These are phyloP conservation scores for Kurtzmaniella cleridarum DNA, from an alignment of 805 yeast genomes.

Conservation along the genomic window DNA sequence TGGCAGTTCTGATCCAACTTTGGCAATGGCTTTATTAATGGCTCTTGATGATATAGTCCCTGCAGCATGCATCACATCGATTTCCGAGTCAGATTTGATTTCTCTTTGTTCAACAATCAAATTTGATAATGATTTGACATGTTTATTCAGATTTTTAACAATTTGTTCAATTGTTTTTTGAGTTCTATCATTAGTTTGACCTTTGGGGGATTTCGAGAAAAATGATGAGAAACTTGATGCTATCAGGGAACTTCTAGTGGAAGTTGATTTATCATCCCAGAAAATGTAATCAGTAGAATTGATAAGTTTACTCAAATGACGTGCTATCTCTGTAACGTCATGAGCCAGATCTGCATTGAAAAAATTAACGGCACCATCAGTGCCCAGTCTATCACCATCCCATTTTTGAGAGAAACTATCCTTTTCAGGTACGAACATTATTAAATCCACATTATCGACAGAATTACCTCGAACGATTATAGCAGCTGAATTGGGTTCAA, in stretches of 20 bases:
- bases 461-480: constrained; percentile 57
- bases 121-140: constrained; percentile 38
- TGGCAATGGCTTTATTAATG: constrained; percentile 75
- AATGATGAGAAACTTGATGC: constrained; percentile 13
- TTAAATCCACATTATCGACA: constrained; percentile 49
- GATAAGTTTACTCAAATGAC: constrained; percentile 44
- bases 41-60: constrained; percentile 80
- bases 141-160: constrained; percentile 26
- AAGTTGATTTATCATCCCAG: constrained; percentile 41
- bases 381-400: constrained; percentile 93
- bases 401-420: constrained; percentile 77
- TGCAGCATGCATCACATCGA: constrained; percentile 74
- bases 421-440: constrained; percentile 82
- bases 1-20: constrained; percentile 35
- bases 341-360: constrained; percentile 83
- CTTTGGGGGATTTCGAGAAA: constrained; percentile 10
- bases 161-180: constrained; percentile 13
- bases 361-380: constrained; percentile 70
- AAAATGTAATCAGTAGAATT: constrained; percentile 46
- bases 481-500: constrained; percentile 78
- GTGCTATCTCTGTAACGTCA: constrained; percentile 39
- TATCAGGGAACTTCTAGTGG: not conserved
- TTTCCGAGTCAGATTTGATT: constrained; percentile 71
- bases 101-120: constrained; percentile 50
- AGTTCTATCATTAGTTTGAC: constrained; percentile 2